phyloP scores from a whole-genome alignment of 352 stramenopile species.

The Phytophthora citrophthora region DNA sequence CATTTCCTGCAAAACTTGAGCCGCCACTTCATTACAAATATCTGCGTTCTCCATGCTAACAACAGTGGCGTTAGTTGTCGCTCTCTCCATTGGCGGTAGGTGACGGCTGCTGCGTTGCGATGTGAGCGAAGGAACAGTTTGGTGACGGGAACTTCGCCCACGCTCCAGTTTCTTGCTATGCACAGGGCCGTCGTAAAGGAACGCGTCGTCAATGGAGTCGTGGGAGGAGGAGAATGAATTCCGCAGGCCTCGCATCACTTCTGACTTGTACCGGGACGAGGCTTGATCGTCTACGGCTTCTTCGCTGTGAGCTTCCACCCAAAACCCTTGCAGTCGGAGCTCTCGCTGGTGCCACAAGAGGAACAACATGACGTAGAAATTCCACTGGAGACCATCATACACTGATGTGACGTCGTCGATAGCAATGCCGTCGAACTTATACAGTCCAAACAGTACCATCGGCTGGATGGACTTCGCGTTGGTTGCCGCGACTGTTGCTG shows the following conservation, averaged over 20 bases:
- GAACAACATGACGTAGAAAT: constrained; percentile 83
- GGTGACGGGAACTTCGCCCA: constrained; percentile 18
- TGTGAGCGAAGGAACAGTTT: constrained; percentile 2
- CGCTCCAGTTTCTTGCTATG: constrained; percentile 28
- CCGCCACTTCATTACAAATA: constrained; percentile 48
- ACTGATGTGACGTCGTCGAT: constrained; percentile 60
- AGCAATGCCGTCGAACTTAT: constrained; percentile 84
- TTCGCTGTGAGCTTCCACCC: constrained; percentile 45
- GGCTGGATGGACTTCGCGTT: constrained; percentile 77
- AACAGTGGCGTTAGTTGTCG: constrained; percentile 31
- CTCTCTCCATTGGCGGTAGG: constrained; percentile 10
- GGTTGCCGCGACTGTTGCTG: constrained; percentile 33
- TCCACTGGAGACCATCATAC: constrained; percentile 80
- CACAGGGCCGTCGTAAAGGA: constrained; percentile 35
- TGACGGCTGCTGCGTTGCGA: constrained; percentile 35
- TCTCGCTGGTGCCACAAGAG: constrained; percentile 85
- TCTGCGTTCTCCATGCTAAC: constrained; percentile 39
- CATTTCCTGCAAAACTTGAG: constrained; percentile 57
- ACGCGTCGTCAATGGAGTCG: constrained; percentile 81
- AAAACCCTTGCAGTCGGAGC: constrained; percentile 80
- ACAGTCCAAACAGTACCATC: constrained; percentile 82
- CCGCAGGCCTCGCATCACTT: constrained; percentile 46
- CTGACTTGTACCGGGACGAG: constrained; percentile 50
- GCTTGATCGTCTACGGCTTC: constrained; percentile 30
- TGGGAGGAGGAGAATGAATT: constrained; percentile 66